These are phyloP conservation scores for Symmetrospora coprosmae DNA, from an alignment of 768 basidiomycete genomes.

Conservation along the genomic window DNA sequence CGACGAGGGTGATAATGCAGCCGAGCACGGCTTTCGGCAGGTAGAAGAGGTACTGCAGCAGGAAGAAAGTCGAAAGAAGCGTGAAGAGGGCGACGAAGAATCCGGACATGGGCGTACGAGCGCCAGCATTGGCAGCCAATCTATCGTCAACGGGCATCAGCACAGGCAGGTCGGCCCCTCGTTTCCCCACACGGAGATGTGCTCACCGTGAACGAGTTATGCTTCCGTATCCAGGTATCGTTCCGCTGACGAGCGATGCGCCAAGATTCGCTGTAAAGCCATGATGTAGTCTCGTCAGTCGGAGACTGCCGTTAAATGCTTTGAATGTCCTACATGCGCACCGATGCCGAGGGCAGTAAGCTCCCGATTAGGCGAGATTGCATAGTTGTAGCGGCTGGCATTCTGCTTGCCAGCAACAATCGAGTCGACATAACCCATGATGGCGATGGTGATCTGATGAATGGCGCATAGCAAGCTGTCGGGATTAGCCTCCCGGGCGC, in stretches of 20 bases:
- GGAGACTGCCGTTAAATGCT: neutral
- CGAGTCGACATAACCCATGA: conserved; percentile 84
- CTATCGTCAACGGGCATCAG: neutral
- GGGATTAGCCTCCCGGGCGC: too few species aligned
- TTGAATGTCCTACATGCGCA: conserved; percentile 20
- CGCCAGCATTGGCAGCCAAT: conserved; percentile 8
- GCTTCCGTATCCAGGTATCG: conserved; percentile 80
- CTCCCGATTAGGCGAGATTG: conserved; percentile 82
- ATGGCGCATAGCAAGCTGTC: too few species aligned
- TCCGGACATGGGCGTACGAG: conserved; percentile 4
- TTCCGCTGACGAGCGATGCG: conserved; percentile 69
- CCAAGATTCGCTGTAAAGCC: conserved; percentile 28
- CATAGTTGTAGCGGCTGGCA: conserved; percentile 64
- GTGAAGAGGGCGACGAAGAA: conserved; percentile 26
- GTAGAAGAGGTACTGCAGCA: conserved; percentile 69
- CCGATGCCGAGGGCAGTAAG: conserved; percentile 62
- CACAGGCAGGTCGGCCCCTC: conserved; percentile 67
- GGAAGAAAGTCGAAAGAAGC: conserved; percentile 71
- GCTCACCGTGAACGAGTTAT: conserved; percentile 86
- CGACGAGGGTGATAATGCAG: conserved; percentile 70
- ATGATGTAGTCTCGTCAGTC: neutral
- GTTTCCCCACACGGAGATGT: conserved; percentile 48
- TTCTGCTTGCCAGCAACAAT: conserved; percentile 94
- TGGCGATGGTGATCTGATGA: conserved; percentile 54
- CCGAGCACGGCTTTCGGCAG: conserved; percentile 81